Evolutionary conservation across 148 eudicot species (phyloP).

Genomic region (Cornus florida): DNA sequence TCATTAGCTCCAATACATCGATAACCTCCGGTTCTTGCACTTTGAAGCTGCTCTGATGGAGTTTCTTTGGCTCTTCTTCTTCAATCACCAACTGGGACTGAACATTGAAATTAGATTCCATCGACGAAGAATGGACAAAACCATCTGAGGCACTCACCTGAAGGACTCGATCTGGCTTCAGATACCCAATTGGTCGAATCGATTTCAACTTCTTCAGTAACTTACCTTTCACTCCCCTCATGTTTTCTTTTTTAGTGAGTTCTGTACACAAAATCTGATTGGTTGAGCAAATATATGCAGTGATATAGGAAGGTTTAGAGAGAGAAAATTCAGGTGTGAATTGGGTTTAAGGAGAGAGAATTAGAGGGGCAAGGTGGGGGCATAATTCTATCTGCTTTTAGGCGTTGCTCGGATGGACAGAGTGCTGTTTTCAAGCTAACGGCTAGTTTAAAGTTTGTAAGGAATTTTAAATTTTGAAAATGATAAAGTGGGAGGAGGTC

Average conservation of each 20-base stretch:
- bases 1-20: conserved; percentile 44
- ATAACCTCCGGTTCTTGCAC: conserved; percentile 42
- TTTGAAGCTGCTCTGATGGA: conserved; percentile 8
- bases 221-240: conserved; percentile 89
- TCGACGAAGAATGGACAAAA: conserved; percentile 33
- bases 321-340: neutral
- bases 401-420: conserved; percentile 1
- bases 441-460: conserved; percentile 13
- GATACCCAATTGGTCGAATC: conserved; percentile 58
- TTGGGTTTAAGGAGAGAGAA: conserved; percentile 5
- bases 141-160: conserved; percentile 55
- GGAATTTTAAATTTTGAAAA: conserved; percentile 21
- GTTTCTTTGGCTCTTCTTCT: conserved; percentile 21
- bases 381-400: neutral
- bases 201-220: conserved; percentile 78
- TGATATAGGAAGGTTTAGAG: neutral
- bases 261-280: conserved; percentile 3
- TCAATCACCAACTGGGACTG: conserved; percentile 8
- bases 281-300: too few species aligned
- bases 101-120: conserved; percentile 33
- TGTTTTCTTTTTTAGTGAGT: conserved; percentile 15
- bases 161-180: conserved; percentile 64
- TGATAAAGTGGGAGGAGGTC: conserved; percentile 24
- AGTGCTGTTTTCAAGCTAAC: neutral
- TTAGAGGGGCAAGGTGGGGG: neutral